Evolutionary conservation across 148 eudicot genomes (phyloP), one percentile per base, ranked within the genome.

Genomic region (Amaranthus cruentus): DNA sequence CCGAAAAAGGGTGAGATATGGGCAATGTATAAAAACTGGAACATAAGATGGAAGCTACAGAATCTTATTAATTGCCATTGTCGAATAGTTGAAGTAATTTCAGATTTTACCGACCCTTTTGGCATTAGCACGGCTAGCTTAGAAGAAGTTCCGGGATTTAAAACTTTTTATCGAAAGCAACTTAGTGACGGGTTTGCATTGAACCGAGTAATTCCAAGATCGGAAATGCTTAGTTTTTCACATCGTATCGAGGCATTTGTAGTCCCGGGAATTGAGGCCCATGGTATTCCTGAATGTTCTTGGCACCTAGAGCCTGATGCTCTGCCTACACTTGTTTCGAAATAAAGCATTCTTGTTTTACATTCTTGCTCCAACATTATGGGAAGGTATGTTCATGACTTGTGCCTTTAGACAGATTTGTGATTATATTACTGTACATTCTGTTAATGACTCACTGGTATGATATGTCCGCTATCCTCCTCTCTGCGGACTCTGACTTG

Each of bases 241-340:
- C 91, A 88, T 62, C 82, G 79, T 50, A 82, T 88, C 59, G 85
- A 85, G 55, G 87, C 89, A 57, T 88, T 70, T 63, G 73, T 80
- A 73, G 89, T 88, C 47, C 88, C 89, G 1, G 89, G 89, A 46
- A 79, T 84, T 47, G 76, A 80, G 70, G 55, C 15, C 6, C 74
- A 81, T 62, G 92, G 89, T 42, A 79, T 86, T 28, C 88, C 92
- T 0, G 89, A 84, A 55, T 74, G 78, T 72, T 86, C 85, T 69
- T 88, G 88, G 86, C 92, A 88, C 82, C 81, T 88, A 69, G 92
- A 88, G 74, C 89, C 92, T 48, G 81, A 84, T 72, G 87, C 88
- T 54, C 72, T 88, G 69, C 88, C 92, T 75, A 76, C 71, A 50
- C n/a, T 75, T 75, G 56, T 66, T 80, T 62, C 82, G 0, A 70